Base-by-base conservation (phyloP, 1,284 basidiomycete species). In the Ceratobasidium sp. region DNA sequence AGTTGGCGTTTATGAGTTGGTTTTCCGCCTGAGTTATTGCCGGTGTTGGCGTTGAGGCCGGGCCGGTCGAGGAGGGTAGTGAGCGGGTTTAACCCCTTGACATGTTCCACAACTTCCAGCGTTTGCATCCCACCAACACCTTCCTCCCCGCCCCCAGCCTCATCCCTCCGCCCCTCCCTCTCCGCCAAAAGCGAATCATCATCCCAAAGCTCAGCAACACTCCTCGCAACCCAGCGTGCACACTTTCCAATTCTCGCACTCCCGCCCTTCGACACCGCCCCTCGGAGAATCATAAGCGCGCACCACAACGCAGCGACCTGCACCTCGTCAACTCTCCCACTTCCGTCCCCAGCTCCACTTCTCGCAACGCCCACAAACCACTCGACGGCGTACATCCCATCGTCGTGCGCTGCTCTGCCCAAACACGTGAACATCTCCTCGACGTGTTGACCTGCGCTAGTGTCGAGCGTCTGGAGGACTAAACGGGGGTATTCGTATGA, bases 271-370 rank as follows among this genome's bases (percentile, higher is more conserved):
- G 14, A 14, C 56, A 71, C 15, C 8, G 91, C 84, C 1, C 96
- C 96, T 77, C 94, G 91, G 69, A 97, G 81, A 0, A 97, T 81
- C 64, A 87, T 85, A 76, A 88, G 87, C 0, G 92, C 91, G 79
- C 93, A 93, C 93, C 95, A 97, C n/a, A 96, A 83, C 1, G 93
- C 93, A 0, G 94, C 88, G 1, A 90, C 89, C 9, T 56, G 56
- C 31, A 29, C 14, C 2, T 90, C 86, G 47, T 86, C 84, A 8
- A 79, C 82, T 9, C 85, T 85, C n/a, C n/a, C n/a, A n/a, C n/a
- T n/a, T 33, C 81, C 79, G 73, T 84, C 81, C 27, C 90, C 93
- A 1, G 24, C 33, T n/a, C 31, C 59, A 36, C 22, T 45, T 19
- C 48, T 31, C 1, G 29, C 67, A 17, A 92, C 86, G 53, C 85